A percentile compares a stretch with the other conserved stretches of the same genome.
These are phyloP conservation scores for Naganishia randhawae DNA, from an alignment of 768 basidiomycete species.

Conservation along the genomic window DNA sequence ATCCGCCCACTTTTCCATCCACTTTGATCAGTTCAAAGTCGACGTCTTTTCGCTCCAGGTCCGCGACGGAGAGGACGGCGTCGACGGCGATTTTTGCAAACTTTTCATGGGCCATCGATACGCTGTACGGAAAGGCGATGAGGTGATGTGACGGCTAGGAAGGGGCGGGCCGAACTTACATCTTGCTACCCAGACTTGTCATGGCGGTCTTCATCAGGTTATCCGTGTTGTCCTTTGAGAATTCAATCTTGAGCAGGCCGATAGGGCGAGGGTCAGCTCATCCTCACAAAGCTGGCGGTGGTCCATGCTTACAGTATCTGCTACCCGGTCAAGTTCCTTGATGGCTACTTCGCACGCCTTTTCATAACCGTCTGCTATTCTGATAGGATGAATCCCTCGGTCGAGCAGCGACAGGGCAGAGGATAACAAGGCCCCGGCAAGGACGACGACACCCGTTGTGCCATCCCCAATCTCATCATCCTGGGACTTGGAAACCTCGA, in stretches of 20 bases:
- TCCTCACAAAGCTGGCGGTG: background rate
- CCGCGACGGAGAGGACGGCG: constrained; percentile 89
- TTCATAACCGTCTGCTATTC: constrained; percentile 98
- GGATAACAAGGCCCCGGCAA: constrained; percentile 94
- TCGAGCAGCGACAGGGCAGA: constrained; percentile 95
- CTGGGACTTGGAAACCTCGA: constrained; percentile 86
- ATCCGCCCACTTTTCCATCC: constrained; percentile 96
- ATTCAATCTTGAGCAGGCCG: constrained; percentile 59
- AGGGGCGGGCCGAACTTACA: constrained; percentile 57
- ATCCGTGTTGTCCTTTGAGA: constrained; percentile 71
- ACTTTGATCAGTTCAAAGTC: constrained; percentile 98
- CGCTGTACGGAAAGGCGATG: constrained; percentile 57
- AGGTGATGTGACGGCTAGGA: background rate
- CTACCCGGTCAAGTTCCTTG: constrained; percentile 81
- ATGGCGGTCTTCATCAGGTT: constrained; percentile 91
- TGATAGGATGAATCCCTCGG: constrained; percentile 96
- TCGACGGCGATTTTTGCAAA: constrained; percentile 98
- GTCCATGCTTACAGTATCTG: constrained; percentile 59
- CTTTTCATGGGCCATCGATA: constrained; percentile 90
- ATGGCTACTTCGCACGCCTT: constrained; percentile 86
- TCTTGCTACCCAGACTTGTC: constrained; percentile 96
- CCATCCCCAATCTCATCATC: constrained; percentile 99
- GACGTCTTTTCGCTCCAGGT: constrained; percentile 89
- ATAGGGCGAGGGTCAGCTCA: background rate
- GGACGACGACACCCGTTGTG: constrained; percentile 96